Conservation (phyloP, 345 rosid species). For the Orychophragmus violaceus region DNA sequence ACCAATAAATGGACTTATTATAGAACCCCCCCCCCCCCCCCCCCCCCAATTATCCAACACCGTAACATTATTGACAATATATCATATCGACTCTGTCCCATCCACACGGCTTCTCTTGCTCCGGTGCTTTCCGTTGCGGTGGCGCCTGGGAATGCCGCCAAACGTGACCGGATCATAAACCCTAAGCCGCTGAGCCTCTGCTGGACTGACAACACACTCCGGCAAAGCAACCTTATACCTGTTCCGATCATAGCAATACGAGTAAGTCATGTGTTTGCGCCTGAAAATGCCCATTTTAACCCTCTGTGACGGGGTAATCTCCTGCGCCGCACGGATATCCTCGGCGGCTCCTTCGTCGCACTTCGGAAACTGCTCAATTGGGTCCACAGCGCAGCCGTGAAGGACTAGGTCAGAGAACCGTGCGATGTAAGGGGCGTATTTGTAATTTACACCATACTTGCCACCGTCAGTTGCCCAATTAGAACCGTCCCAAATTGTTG, state of each 20-base stretch:
- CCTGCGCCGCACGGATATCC: slow-evolving; percentile 31
- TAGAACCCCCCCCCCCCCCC: slow-evolving; percentile 1
- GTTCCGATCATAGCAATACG: slow-evolving; percentile 78
- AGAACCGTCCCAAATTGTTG: slow-evolving; percentile 97
- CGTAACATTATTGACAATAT: neutral
- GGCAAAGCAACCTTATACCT: slow-evolving; percentile 67
- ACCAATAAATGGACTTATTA: slow-evolving; percentile 29
- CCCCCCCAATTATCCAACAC: neutral
- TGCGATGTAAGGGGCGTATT: slow-evolving; percentile 74
- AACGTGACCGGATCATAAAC: slow-evolving; percentile 76
- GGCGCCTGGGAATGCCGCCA: slow-evolving; percentile 45
- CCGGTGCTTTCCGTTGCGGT: slow-evolving; percentile 40
- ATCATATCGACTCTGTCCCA: slow-evolving; percentile 26
- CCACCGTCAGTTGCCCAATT: slow-evolving; percentile 98
- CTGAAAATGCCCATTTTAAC: slow-evolving; percentile 61
- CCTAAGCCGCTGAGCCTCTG: slow-evolving; percentile 57
- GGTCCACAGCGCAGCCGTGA: slow-evolving; percentile 87
- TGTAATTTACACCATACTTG: slow-evolving; percentile 86
- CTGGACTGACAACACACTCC: slow-evolving; percentile 54
- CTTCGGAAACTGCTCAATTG: slow-evolving; percentile 46
- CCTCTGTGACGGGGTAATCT: slow-evolving; percentile 42
- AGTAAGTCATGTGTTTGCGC: slow-evolving; percentile 76
- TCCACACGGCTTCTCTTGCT: slow-evolving; percentile 28
- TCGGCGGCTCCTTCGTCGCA: slow-evolving; percentile 43
- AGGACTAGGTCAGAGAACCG: slow-evolving; percentile 65